Base-by-base conservation (phyloP, 306 rosid species). In the Ceratonia siliqua region DNA sequence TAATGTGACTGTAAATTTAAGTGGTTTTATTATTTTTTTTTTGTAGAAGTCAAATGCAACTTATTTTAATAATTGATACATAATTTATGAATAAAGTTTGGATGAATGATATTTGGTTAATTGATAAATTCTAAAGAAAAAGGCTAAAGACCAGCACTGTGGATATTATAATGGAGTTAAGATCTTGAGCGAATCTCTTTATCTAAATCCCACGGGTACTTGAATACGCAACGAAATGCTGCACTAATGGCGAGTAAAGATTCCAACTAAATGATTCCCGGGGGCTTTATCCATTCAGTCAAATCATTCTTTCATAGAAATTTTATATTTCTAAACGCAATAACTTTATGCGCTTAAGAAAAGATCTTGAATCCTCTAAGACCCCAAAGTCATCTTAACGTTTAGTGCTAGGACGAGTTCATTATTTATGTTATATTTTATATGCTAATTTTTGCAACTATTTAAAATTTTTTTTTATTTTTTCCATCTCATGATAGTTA, bases 151-250 rank as follows among this genome's bases (percentile, higher is more conserved):
- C 2, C 2, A 52, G 21, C 10, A 65, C 10, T 18, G 10, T 39
- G 42, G 20, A 50, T 8, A 22, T n/a, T 65, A 65, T 55, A 75
- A 66, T 64, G 72, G 42, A 24, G 27, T 24, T 2, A 66, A 68
- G 38, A 54, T 75, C 38, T 76, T 30, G 28, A 66, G 35, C 6
- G 46, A 32, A 49, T 68, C 74, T 59, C 63, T 39, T 54, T 39
- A 65, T 75, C 25, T 64, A 28, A 65, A 27, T 75, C 41, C 56
- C 13, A n/a, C 28, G 2, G 17, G 57, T 39, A 39, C 72, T 75
- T 65, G 55, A 75, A 38, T 18, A 65, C 72, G 78, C 61, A 62
- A 78, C 52, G 42, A 53, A 78, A 78, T 42, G 41, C 57, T 21
- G 68, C 78, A 78, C 73, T 71, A 32, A 17, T 10, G 8, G 5